Evolutionary conservation across 176 grass and related monocot genomes (phyloP), one percentile per base, ranked within the genome.

Genomic region (Alloteropsis semialata): DNA sequence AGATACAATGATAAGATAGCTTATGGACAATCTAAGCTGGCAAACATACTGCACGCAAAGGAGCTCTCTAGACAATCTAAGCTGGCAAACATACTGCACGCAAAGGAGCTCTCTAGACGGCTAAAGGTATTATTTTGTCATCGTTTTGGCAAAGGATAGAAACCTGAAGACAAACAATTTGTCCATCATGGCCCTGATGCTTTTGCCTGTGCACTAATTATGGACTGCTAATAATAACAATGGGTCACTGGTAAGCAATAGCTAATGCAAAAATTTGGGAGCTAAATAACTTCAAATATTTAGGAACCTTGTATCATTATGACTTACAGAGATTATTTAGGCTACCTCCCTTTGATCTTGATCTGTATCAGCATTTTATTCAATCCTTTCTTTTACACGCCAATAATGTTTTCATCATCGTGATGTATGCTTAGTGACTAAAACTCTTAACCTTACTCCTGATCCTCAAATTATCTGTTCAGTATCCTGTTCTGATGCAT

Each of bases 11-110:
- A 98, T 61, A 98, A 95, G 66, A 93, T 86, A 65, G 88, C 96
- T 51, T 98, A 98, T 65, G 96, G 92, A 57, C 96, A 98, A 75
- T 98, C 96, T 68, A 98, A 98, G 88, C 87, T 98, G 57, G 92
- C 96, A 58, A 98, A 95, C 75, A 86, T 98, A 74, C 89, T 98
- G 72, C 96, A 98, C 12, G 90, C 89, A 0, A 98, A 88, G 48
- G 96, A 93, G 87, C 96, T 98, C 48, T 93, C 92, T 34, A 88
- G 87, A 80, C 79, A n/a, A n/a, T n/a, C n/a, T n/a, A 98, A 98
- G 88, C 87, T 98, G 57, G 92, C 96, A 58, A 98, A 95, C 75
- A 86, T 98, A 74, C 89, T 98, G 72, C 96, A 98, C 12, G 90
- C 89, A 0, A 98, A 88, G 48, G 96, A 93, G 87, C 96, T 98